Percentiles rank a stretch among this genome's conserved stretches.
These are phyloP conservation scores for Penicillium cosmopolitanum DNA, from an alignment of 495 filamentous ascomycete genomes.

Conservation along the genomic window DNA sequence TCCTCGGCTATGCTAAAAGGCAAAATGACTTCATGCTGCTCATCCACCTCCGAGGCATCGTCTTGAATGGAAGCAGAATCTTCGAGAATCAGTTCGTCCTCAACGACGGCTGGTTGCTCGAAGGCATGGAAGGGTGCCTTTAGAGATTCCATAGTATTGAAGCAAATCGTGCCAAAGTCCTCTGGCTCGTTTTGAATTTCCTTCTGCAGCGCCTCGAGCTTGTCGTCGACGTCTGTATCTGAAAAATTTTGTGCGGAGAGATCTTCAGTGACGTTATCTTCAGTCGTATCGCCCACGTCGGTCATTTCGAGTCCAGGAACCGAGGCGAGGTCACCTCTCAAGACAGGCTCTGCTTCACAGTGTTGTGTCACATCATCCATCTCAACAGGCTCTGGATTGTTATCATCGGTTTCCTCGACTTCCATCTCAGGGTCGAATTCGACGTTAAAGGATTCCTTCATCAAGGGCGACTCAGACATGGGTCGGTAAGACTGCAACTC, in stretches of 20 bases:
- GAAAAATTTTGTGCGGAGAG: background rate
- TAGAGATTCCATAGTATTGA: conserved; percentile 29
- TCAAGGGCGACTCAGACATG: conserved; percentile 9
- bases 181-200: conserved; percentile 23
- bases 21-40: conserved; percentile 6
- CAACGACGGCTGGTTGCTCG: background rate
- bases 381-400: conserved; percentile 6
- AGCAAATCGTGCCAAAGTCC: conserved; percentile 30
- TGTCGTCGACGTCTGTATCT: conserved; percentile 15
- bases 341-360: no score
- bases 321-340: no score
- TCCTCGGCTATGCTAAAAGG: background rate
- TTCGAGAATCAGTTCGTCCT: conserved; percentile 4
- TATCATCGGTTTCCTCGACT: conserved; percentile 9
- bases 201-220: conserved; percentile 14
- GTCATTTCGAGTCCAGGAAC: background rate
- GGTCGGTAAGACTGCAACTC: conserved; percentile 22
- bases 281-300: background rate
- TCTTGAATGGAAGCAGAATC: conserved; percentile 10
- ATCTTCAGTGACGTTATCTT: background rate
- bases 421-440: background rate
- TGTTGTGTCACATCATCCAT: background rate
- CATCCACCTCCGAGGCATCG: conserved; percentile 4
- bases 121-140: conserved; percentile 17
- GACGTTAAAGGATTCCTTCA: background rate